Evolutionary conservation across 2,329 filamentous ascomycete genomes (phyloP).

Genomic region (Venturia effusa): DNA sequence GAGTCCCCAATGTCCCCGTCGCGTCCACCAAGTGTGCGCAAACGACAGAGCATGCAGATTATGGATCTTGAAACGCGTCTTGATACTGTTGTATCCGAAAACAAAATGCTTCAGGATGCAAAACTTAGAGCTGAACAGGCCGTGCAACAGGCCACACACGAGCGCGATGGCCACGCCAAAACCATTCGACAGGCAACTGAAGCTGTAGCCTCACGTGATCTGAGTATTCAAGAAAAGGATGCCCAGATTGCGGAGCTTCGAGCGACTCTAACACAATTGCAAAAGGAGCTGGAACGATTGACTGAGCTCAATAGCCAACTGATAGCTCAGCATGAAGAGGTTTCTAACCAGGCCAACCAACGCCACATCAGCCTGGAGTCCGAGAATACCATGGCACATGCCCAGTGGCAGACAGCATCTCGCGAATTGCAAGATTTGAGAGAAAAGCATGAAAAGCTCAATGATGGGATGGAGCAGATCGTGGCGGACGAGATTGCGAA

Average conservation of each 20-base stretch:
- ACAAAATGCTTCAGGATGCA: conserved; percentile 56
- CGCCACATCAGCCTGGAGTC: conserved; percentile 57
- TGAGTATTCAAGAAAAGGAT: conserved; percentile 69
- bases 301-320: conserved; percentile 75
- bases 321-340: conserved; percentile 62
- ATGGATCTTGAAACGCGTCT: conserved; percentile 75
- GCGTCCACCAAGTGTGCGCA: conserved; percentile 88
- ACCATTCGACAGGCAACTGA: conserved; percentile 24
- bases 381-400: conserved; percentile 45
- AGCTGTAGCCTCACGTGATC: conserved; percentile 52
- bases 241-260: conserved; percentile 75
- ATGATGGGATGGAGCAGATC: conserved; percentile 50
- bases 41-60: conserved; percentile 95
- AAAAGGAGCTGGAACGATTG: conserved; percentile 70
- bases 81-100: conserved; percentile 77
- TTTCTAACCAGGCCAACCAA: conserved; percentile 64
- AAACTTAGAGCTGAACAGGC: conserved; percentile 25
- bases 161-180: conserved; percentile 38
- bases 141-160: conserved; percentile 27
- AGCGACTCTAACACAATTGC: conserved; percentile 66
- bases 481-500: conserved; percentile 51
- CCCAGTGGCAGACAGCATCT: conserved; percentile 47
- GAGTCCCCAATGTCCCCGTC: conserved; percentile 86
- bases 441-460: conserved; percentile 50
- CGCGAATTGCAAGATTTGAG: conserved; percentile 61